Evolutionary conservation across 306 rosid genomes (phyloP), one percentile per base, ranked within the genome.

Genomic region (Chamaecrista fasciculata): DNA sequence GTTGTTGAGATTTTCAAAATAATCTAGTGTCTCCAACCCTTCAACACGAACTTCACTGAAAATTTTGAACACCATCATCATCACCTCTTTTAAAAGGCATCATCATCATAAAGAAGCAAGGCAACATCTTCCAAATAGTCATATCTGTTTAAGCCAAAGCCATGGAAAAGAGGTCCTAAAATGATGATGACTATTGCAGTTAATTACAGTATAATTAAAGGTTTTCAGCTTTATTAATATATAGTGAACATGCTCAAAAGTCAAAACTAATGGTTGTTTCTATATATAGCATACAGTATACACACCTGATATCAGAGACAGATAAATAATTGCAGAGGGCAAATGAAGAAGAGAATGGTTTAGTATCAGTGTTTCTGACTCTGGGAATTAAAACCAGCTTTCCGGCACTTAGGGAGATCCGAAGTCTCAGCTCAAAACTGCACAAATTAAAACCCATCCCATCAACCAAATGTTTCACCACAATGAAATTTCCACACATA

Each of bases 1-100:
- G 34, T 68, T 72, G 69, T 67, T 70, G 67, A 87, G 79, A 71
- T 85, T 83, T 72, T 90, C 96, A 6, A 85, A 71, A 82, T 85
- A 90, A 74, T 90, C 93, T 26, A 90, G 89, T 18, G 96, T 90
- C 79, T 90, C 96, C 81, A 90, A 75, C 75, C 93, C 96, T 77
- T 90, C 96, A 64, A 90, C 70, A 6, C 93, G 86, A 66, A 90
- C 93, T 80, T 90, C 93, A 62, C 96, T 90, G 89, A 80, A 82
- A 36, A 71, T 72, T 73, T 50, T 56, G 39, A 80, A 49, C 50
- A 70, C 16, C 70, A 66, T 64, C 75, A 73, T 71, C n/a, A 73
- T 42, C 55, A 40, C 31, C 18, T 67, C 76, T 79, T 70, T 65
- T 47, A 64, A 50, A 31, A 40, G 16, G 61, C 44, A 31, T 67